These are phyloP conservation scores for Escallonia rubra DNA, from an alignment of 129 eudicot genomes.

Conservation along the genomic window DNA sequence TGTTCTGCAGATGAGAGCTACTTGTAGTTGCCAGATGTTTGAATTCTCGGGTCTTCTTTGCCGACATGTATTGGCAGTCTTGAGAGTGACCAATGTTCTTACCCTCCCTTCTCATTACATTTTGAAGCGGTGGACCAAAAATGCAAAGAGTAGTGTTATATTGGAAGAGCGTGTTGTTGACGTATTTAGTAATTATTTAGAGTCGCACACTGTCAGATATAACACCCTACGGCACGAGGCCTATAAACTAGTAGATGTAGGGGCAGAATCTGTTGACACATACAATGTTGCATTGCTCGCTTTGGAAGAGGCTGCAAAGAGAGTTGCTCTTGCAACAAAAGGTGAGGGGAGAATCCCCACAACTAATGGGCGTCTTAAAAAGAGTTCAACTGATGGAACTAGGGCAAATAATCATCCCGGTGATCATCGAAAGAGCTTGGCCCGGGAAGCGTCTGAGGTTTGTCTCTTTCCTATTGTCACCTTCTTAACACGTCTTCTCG, in stretches of 20 bases:
- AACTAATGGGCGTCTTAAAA: constrained; percentile 33
- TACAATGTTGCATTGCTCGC: constrained; percentile 53
- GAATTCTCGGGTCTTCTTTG: constrained; percentile 59
- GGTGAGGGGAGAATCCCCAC: constrained; percentile 25
- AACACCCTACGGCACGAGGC: constrained; percentile 50
- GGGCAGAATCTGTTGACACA: constrained; percentile 48
- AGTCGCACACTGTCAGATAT: constrained; percentile 49
- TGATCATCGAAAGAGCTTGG: constrained; percentile 23
- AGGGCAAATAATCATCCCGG: constrained; percentile 8
- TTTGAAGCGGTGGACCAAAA: constrained; percentile 49
- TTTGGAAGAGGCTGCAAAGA: constrained; percentile 50
- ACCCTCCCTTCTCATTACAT: constrained; percentile 56
- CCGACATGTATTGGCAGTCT: constrained; percentile 61
- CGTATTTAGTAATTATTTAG: constrained; percentile 33
- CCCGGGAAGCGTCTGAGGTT: constrained; percentile 43
- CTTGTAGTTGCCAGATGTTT: constrained; percentile 66
- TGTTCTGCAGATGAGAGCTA: constrained; percentile 50
- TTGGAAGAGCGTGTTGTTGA: constrained; percentile 44
- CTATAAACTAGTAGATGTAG: constrained; percentile 54
- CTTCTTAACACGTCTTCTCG: not conserved
- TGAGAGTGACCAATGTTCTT: constrained; percentile 61
- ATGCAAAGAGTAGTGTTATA: constrained; percentile 52
- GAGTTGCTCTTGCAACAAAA: constrained; percentile 40
- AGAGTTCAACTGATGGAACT: constrained; percentile 28
- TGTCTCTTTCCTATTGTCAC: constrained; percentile 10